Evolutionary conservation across 2,329 filamentous ascomycete genomes (phyloP), one percentile per base, ranked within the genome.

Genomic region (Alternaria consortialis): DNA sequence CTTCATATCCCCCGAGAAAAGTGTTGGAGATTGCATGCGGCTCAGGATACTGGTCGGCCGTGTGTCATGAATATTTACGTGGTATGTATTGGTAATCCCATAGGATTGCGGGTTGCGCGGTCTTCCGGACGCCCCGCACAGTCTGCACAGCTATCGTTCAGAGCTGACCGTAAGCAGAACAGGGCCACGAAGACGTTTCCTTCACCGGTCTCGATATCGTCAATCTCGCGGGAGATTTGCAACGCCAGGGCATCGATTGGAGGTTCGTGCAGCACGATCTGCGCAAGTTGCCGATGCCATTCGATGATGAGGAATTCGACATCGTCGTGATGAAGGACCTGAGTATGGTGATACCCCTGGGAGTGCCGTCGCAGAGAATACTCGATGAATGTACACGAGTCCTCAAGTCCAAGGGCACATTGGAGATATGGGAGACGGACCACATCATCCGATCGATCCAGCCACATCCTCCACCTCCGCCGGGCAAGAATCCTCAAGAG

Each of bases 371-470:
- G 34, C 82, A 85, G 44, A 76, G 77, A 25, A 80, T 87, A n/a
- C 75, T 89, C 60, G 90, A 92, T 66, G 93, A 97, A 74, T 90
- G 89, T 63, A 81, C 94, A 46, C 90, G 94, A 17, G 80, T 97
- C 12, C 82, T 97, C 36, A 88, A 86, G 66, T 89, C 91, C 0
- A 93, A 92, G 15, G 94, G 94, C 5, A 87, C 88, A 2, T 74
- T 97, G 27, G 94, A 97, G 75, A 84, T 96, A 15, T 97, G 94
- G 94, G 94, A 97, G 66, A 90, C 90, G 5, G 94, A 97, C 79
- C 88, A 93, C 74, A 86, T 90, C 12, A 88, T 97, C 65, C 90
- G 94, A 68, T 94, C 93, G 77, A 84, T 98, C 29, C 84, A 92
- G 52, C 92, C 92, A 3, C 92, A 95, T 74, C 88, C 91, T 2